A percentile compares a stretch with the other conserved stretches of the same genome.
These are phyloP conservation scores for Aspergillus sp. DNA, from an alignment of 2,329 filamentous ascomycete species.

Conservation along the genomic window DNA sequence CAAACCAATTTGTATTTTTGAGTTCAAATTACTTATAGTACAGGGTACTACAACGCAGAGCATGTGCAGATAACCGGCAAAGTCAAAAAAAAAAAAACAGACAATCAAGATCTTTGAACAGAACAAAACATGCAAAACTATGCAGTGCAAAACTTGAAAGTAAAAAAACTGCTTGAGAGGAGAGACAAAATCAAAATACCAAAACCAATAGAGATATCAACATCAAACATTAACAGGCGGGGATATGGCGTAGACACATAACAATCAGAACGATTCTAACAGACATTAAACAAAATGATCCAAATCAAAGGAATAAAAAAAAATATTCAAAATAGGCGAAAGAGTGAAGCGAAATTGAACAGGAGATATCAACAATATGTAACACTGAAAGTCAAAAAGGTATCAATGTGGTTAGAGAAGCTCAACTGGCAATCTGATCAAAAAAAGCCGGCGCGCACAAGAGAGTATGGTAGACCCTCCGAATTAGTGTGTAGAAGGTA, in stretches of 20 bases:
- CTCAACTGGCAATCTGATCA: slow-evolving; percentile 26
- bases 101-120: slow-evolving; percentile 4
- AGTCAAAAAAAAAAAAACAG: background rate
- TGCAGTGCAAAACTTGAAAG: background rate
- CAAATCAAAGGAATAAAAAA: slow-evolving; percentile 9
- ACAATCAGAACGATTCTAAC: slow-evolving; percentile 30
- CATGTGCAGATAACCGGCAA: slow-evolving; percentile 27
- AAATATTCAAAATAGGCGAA: slow-evolving; percentile 15
- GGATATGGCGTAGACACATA: slow-evolving; percentile 27
- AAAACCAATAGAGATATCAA: slow-evolving; percentile 9
- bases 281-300: slow-evolving; percentile 20
- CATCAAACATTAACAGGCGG: slow-evolving; percentile 17
- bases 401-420: slow-evolving; percentile 17
- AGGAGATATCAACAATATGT: slow-evolving; percentile 21
- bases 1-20: slow-evolving; percentile 28
- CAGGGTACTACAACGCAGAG: slow-evolving; percentile 34
- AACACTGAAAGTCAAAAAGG: slow-evolving; percentile 21
- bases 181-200: slow-evolving; percentile 14
- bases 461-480: slow-evolving; percentile 25
- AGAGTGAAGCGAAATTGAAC: slow-evolving; percentile 17
- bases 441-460: slow-evolving; percentile 37
- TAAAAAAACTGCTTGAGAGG: slow-evolving; percentile 16
- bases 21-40: slow-evolving; percentile 41
- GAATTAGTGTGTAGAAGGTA: slow-evolving; percentile 26
- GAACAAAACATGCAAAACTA: slow-evolving; percentile 12